Evolutionary conservation across 2,329 filamentous ascomycete species (phyloP), one percentile per base, ranked within the genome.

Genomic region (Lachnellula suecica): DNA sequence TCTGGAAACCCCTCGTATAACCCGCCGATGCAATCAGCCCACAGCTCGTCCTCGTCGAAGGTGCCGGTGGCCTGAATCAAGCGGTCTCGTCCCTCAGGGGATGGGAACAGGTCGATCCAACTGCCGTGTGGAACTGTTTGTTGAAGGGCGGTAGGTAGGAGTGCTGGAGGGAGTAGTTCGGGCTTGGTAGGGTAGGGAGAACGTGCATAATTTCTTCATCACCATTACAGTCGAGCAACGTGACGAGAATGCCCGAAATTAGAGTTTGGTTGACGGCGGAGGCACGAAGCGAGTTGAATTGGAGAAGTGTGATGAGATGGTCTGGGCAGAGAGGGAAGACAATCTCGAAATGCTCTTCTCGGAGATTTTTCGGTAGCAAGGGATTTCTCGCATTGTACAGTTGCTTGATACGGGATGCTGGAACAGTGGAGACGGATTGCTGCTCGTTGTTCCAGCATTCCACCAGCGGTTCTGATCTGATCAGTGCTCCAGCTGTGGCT

Each of bases 1-100:
- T 72, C 71, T 1, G 72, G 72, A 53, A 72, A 74, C 6, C 73
- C 72, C 55, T 76, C 72, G 56, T 65, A 76, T 19, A 76, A 56
- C 1, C 72, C 72, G 2, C 73, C 73, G 48, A 73, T 66, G 34
- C 65, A 67, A 61, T 76, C 74, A 10, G 66, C 61, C 70, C 72
- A 75, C 11, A 76, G 63, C 11, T 71, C 73, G 49, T 74, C 72
- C 29, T 74, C 71, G 51, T 76, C 71, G 31, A 72, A 75, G 20
- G 60, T 66, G 46, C 65, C 66, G 15, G 62, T 53, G 31, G 64
- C 66, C 4, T 38, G 66, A 56, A 76, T 74, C 46, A 75, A 58
- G 52, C 64, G 63, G 60, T 76, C 73, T 37, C 74, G 64, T 58
- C 57, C 65, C 47, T 60, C 61, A n/a, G 73, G 68, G 52, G 52